Evolutionary conservation across 164 flowering plant species (phyloP), one percentile per base, ranked within the genome.

Genomic region (Liriodendron chinense): DNA sequence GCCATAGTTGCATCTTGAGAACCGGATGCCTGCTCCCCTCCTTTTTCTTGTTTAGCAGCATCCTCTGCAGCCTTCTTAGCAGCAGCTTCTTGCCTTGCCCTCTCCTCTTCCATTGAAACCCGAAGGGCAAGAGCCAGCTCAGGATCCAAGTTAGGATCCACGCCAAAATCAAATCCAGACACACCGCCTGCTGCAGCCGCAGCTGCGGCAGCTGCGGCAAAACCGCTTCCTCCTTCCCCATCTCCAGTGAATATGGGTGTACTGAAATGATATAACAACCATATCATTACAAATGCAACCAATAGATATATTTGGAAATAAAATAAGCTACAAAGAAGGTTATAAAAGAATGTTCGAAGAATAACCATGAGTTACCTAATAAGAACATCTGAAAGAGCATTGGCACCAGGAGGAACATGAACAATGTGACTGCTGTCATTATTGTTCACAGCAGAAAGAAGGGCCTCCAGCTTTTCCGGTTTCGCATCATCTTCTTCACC

Each of bases 21-120:
- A 69, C 77, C 85, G 47, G 92, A 86, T 16, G 82, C 68, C 53
- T 78, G 85, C 74, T 82, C 93, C 79, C 85, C 96, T 63, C 84
- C 95, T 76, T 88, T 87, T 70, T 86, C 96, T 76, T 86, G 89
- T 73, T 73, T 84, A 72, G 85, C 53, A 76, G 92, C 89, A 75
- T 90, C 98, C 72, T 92, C 98, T 70, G 99, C 92, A 77, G 98
- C 96, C 86, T 81, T 94, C 71, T 89, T 92, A 25, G 99, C 99
- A 84, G 98, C 97, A 72, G 95, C 97, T 84, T 94, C 99, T 81
- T 92, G 99, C 80, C 99, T 91, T 70, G 98, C 99, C 79, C 99
- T 90, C 84, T 92, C 99, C 83, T 96, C 99, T 84, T 94, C 99
- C 98, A 96, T 89, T 34, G 99, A 96, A 77, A 94, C 96, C 74